Conservation (phyloP, 352 stramenopile species). For the Hyaloperonospora brassicae region DNA sequence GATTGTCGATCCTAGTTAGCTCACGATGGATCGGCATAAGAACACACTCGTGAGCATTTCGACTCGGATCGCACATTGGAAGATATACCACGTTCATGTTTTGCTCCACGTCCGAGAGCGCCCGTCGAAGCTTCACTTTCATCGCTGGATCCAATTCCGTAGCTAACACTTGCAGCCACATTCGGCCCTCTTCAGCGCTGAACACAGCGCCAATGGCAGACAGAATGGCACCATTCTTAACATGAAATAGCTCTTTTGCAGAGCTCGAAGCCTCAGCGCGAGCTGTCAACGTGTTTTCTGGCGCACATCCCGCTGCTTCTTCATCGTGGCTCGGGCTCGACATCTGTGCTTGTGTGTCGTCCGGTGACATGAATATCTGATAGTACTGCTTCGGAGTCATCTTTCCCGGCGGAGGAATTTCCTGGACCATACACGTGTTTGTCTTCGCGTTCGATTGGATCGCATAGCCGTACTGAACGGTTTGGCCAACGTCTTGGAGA, state of each 20-base stretch:
- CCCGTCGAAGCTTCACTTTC: conserved; percentile 26
- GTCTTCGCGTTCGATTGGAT: conserved; percentile 75
- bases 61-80: conserved; percentile 31
- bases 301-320: conserved; percentile 3
- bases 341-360: conserved; percentile 3
- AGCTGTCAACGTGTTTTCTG: conserved; percentile 25
- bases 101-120: conserved; percentile 36
- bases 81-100: conserved; percentile 51
- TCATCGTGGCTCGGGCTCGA: conserved; percentile 21
- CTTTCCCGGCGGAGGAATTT: conserved; percentile 51
- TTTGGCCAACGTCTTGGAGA: conserved; percentile 16
- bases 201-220: conserved; percentile 45
- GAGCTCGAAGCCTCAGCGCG: conserved; percentile 28
- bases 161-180: conserved; percentile 63
- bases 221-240: conserved; percentile 47
- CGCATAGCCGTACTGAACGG: conserved; percentile 46
- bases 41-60: conserved; percentile 25
- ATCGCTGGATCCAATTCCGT: conserved; percentile 43
- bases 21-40: conserved; percentile 38
- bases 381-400: conserved; percentile 52
- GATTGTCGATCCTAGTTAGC: conserved; percentile 37
- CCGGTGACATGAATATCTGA: conserved; percentile 27
- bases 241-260: conserved; percentile 42
- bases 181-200: conserved; percentile 33
- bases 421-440: conserved; percentile 67